Conservation (phyloP, 176 grass and related monocot genomes). For the Triticum turgidum region DNA sequence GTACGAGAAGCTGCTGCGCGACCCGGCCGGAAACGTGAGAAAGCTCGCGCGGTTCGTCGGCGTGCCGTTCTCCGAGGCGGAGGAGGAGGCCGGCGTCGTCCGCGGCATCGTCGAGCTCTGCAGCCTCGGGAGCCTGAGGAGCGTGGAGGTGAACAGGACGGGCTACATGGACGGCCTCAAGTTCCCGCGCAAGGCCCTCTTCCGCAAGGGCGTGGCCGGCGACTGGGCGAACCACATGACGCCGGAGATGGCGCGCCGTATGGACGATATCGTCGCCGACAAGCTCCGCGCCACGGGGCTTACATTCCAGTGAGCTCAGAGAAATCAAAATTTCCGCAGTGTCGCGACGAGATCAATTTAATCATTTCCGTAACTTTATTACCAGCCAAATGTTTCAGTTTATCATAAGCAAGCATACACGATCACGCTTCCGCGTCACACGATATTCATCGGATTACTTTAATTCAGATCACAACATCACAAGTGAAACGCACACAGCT, state of each 20-base stretch:
- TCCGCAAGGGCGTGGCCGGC: constrained; percentile 24
- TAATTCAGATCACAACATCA: no score
- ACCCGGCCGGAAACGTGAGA: not conserved
- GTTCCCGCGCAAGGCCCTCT: not conserved
- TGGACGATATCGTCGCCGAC: constrained; percentile 19
- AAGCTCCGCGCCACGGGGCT: not conserved
- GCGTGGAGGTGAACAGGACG: not conserved
- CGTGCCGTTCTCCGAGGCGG: constrained; percentile 10
- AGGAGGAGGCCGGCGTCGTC: constrained; percentile 3
- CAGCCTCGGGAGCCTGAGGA: constrained; percentile 19
- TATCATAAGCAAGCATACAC: no score
- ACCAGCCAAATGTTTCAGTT: no score
- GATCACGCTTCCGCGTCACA: no score
- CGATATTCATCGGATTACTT: no score
- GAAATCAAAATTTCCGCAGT: not conserved
- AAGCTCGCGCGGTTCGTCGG: constrained; percentile 32
- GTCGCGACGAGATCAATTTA: not conserved
- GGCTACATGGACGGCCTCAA: not conserved
- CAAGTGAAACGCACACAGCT: no score
- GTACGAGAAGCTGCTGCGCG: constrained; percentile 41
- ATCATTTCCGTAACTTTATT: not conserved
- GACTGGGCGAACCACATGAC: constrained; percentile 46
- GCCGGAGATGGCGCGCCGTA: constrained; percentile 29
- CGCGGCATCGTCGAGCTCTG: constrained; percentile 21
- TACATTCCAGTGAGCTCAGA: not conserved